Conservation (phyloP, 306 rosid species). For the Canavalia ensiformis region DNA sequence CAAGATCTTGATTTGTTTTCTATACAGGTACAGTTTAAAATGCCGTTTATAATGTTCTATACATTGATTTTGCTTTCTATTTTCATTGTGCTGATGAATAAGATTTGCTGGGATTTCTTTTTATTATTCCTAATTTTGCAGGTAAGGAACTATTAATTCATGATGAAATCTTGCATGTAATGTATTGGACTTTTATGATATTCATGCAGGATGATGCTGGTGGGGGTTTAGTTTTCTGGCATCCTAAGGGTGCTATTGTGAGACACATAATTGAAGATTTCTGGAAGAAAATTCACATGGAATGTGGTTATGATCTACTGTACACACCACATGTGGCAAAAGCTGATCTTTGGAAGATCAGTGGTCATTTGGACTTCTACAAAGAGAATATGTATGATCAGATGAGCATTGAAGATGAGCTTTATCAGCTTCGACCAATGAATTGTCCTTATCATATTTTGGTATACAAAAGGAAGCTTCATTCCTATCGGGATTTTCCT, state of each 20-base stretch:
- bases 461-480: constrained; percentile 87
- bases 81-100: constrained; percentile 33
- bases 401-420: constrained; percentile 89
- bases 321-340: constrained; percentile 98
- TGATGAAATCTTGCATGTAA: constrained; percentile 42
- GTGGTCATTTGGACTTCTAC: constrained; percentile 97
- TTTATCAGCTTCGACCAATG: constrained; percentile 98
- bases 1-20: constrained; percentile 98
- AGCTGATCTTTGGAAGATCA: constrained; percentile 97
- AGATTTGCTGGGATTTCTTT: constrained; percentile 1
- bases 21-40: constrained; percentile 70
- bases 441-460: constrained; percentile 98
- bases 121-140: constrained; percentile 35
- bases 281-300: constrained; percentile 85
- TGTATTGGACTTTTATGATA: constrained; percentile 44
- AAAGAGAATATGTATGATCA: constrained; percentile 94
- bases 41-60: constrained; percentile 31
- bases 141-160: constrained; percentile 38
- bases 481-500: constrained; percentile 93
- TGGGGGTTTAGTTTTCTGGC: constrained; percentile 99
- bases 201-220: constrained; percentile 89
- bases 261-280: constrained; percentile 90
- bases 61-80: constrained; percentile 33
- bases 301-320: constrained; percentile 83
- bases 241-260: constrained; percentile 95